These are phyloP conservation scores for Hericium erinaceus DNA, from an alignment of 768 basidiomycete species.

Conservation along the genomic window DNA sequence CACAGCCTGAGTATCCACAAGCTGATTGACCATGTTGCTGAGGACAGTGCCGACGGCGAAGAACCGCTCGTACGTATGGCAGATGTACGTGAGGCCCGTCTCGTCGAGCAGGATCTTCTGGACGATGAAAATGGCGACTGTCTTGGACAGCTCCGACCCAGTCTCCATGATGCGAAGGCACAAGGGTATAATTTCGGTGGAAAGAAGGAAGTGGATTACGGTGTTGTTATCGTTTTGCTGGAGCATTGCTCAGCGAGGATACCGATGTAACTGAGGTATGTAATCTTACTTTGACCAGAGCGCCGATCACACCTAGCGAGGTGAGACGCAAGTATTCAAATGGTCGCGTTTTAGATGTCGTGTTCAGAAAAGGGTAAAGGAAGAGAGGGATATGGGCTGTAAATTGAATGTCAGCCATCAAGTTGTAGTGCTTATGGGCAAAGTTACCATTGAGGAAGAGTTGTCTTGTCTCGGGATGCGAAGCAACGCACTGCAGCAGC, in stretches of 20 bases:
- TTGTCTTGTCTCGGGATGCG: constrained; percentile 91
- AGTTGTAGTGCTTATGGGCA: neutral
- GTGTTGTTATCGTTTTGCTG: constrained; percentile 99
- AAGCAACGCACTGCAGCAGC: constrained; percentile 95
- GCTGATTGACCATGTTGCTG: constrained; percentile 96
- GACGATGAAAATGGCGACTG: constrained; percentile 99
- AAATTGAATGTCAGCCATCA: neutral
- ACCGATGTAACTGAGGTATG: neutral
- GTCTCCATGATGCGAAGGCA: constrained; percentile 99
- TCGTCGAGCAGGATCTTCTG: constrained; percentile 97
- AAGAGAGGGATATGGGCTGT: constrained; percentile 90
- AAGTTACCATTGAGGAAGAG: constrained; percentile 84
- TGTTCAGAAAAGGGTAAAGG: constrained; percentile 97
- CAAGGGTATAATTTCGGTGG: constrained; percentile 98
- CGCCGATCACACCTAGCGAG: constrained; percentile 97
- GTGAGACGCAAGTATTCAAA: constrained; percentile 99
- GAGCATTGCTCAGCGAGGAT: neutral
- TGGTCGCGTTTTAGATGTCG: constrained; percentile 97
- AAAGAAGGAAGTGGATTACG: constrained; percentile 97
- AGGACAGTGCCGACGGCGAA: constrained; percentile 98
- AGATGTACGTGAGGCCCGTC: constrained; percentile 95
- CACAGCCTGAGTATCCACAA: constrained; percentile 97
- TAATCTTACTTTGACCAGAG: constrained; percentile 78
- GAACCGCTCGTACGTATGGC: constrained; percentile 99
- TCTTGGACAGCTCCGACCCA: constrained; percentile 96